Evolutionary conservation across 2,329 filamentous ascomycete genomes (phyloP).

Genomic region (Exophiala oligosperma): DNA sequence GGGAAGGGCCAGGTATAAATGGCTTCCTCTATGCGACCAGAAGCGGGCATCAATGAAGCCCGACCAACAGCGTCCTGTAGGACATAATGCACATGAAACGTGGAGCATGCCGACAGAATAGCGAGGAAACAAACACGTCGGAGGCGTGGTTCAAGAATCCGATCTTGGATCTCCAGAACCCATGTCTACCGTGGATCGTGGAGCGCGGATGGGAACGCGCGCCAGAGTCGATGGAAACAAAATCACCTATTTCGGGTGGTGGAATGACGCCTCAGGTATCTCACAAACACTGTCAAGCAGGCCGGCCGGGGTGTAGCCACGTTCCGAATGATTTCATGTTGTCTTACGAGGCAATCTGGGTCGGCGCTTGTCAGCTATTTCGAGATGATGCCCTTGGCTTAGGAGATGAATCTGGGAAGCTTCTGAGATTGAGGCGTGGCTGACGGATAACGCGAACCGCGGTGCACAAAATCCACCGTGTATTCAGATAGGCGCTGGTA

Average conservation of each 20-base stretch:
- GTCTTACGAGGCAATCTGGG: constrained; percentile 26
- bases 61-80: constrained; percentile 26
- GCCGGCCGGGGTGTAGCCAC: constrained; percentile 19
- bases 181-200: constrained; percentile 16
- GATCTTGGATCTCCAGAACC: constrained; percentile 17
- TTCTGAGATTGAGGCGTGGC: constrained; percentile 16
- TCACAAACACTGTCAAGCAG: constrained; percentile 3
- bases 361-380: constrained; percentile 27
- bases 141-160: constrained; percentile 19
- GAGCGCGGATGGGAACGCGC: constrained; percentile 21
- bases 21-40: constrained; percentile 23
- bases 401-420: constrained; percentile 19
- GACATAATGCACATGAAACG: constrained; percentile 26
- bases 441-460: constrained; percentile 18
- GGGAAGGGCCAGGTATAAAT: constrained; percentile 29
- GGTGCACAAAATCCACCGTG: constrained; percentile 10
- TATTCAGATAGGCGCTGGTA: constrained; percentile 19
- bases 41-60: constrained; percentile 16
- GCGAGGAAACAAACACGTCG: constrained; percentile 24
- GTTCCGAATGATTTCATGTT: constrained; percentile 13
- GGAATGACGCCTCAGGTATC: constrained; percentile 6
- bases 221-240: constrained; percentile 24
- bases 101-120: constrained; percentile 17
- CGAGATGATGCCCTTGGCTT: constrained; percentile 23
- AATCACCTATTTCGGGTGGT: constrained; percentile 24